phyloP scores from a whole-genome alignment of 2,329 filamentous ascomycete species.

The Epichloe amarillans region DNA sequence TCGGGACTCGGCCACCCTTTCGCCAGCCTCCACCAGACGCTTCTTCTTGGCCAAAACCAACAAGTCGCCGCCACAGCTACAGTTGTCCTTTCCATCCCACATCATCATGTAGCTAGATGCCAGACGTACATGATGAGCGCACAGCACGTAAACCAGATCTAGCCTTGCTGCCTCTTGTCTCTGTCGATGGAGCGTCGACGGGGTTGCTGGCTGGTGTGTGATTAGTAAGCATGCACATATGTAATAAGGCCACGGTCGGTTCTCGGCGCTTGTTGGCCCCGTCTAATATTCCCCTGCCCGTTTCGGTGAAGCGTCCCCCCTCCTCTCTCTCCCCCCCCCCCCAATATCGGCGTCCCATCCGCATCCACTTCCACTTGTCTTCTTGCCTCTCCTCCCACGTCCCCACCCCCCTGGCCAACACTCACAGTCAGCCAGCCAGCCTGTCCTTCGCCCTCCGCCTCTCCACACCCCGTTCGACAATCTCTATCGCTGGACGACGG shows the following conservation, averaged over 20 bases:
- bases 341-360: background rate
- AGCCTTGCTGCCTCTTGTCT: too few relatives aligned
- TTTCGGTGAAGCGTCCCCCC: background rate
- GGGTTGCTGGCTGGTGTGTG: too few relatives aligned
- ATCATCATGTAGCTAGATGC: too few relatives aligned
- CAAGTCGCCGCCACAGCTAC: too few relatives aligned
- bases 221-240: too few relatives aligned
- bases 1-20: background rate
- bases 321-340: background rate
- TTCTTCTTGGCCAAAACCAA: too few relatives aligned
- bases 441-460: conserved; percentile 19
- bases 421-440: conserved; percentile 5
- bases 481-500: conserved; percentile 16
- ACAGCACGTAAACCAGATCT: too few relatives aligned
- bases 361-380: background rate
- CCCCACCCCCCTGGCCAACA: background rate
- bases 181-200: too few relatives aligned
- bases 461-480: conserved; percentile 18
- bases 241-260: background rate
- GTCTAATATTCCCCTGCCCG: background rate
- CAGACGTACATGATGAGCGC: too few relatives aligned
- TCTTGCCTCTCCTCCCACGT: background rate
- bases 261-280: background rate
- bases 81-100: too few relatives aligned
- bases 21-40: background rate